A percentile compares a stretch with the other conserved stretches of the same genome.
phyloP scores from a whole-genome alignment of 768 basidiomycete genomes.

The Termitomyces bulborhizus region DNA sequence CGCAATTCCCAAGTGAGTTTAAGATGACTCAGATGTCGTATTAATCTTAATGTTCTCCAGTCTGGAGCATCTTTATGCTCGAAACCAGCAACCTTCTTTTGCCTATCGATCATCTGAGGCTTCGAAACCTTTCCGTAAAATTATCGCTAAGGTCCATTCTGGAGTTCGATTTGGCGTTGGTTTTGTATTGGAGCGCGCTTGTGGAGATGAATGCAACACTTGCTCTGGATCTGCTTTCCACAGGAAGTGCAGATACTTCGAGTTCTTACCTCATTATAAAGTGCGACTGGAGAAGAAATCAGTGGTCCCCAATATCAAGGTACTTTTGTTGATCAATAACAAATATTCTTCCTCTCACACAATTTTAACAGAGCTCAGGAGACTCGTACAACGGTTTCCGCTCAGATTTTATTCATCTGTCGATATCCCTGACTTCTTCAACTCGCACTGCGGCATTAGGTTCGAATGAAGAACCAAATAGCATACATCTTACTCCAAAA shows the following conservation, averaged over 20 bases:
- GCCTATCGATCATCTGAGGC: constrained; percentile 14
- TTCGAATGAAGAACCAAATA: constrained; percentile 41
- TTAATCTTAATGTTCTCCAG: constrained; percentile 4
- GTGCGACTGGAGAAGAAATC: constrained; percentile 56
- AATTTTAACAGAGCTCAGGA: constrained; percentile 27
- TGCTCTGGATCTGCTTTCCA: constrained; percentile 63
- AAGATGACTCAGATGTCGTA: background rate
- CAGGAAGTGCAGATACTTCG: constrained; percentile 73
- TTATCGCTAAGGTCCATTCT: constrained; percentile 77
- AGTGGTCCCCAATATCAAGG: constrained; percentile 38
- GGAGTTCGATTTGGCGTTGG: constrained; percentile 88
- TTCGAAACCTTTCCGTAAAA: constrained; percentile 46
- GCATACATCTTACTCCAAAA: constrained; percentile 80
- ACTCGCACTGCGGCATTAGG: constrained; percentile 23
- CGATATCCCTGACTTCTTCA: constrained; percentile 75
- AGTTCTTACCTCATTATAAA: constrained; percentile 75
- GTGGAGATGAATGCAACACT: constrained; percentile 56
- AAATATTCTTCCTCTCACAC: background rate
- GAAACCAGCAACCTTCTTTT: constrained; percentile 11
- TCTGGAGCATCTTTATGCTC: constrained; percentile 17
- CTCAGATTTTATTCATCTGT: constrained; percentile 91
- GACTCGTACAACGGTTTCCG: constrained; percentile 89
- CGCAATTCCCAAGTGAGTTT: constrained; percentile 78
- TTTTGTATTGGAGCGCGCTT: constrained; percentile 76
- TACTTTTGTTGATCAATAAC: constrained; percentile 27